These are phyloP conservation scores for Zymoseptoria ardabiliae DNA, from an alignment of 2,329 filamentous ascomycete species.

Conservation along the genomic window DNA sequence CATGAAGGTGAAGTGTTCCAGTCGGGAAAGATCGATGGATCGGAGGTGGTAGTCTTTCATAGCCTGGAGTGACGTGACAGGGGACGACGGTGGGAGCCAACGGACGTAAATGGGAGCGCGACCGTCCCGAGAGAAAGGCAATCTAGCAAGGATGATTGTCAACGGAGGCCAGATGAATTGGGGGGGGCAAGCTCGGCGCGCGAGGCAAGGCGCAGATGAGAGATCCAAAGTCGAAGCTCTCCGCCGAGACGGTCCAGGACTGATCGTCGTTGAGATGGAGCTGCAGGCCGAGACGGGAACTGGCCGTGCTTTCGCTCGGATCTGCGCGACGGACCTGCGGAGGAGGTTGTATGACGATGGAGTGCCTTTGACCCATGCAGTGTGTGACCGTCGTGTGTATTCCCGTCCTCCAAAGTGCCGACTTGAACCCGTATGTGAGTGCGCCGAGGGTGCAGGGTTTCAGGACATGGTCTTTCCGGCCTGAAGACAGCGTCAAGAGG, in stretches of 20 bases:
- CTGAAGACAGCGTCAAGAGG: not conserved
- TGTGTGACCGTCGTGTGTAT: not conserved
- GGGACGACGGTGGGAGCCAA: constrained; percentile 11
- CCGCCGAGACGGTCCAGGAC: not conserved
- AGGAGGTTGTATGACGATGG: not conserved
- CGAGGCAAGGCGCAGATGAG: constrained; percentile 8
- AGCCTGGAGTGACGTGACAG: constrained; percentile 7
- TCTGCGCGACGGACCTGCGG: not conserved
- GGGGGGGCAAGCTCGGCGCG: not conserved
- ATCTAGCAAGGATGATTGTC: constrained; percentile 5
- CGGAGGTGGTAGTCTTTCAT: not conserved
- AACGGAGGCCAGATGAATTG: constrained; percentile 5
- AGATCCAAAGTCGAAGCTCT: not conserved
- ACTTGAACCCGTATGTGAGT: not conserved
- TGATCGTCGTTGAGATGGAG: not conserved
- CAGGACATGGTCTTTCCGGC: not conserved
- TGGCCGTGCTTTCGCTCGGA: not conserved
- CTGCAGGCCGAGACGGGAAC: not conserved
- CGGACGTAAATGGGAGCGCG: constrained; percentile 13
- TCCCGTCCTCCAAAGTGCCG: not conserved
- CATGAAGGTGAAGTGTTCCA: not conserved
- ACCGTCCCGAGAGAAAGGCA: constrained; percentile 8
- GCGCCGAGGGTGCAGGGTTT: not conserved
- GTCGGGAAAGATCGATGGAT: not conserved
- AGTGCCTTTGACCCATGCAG: not conserved